Evolutionary conservation across 2,329 filamentous ascomycete genomes (phyloP).

Genomic region (Berkeleyomyces rouxiae): DNA sequence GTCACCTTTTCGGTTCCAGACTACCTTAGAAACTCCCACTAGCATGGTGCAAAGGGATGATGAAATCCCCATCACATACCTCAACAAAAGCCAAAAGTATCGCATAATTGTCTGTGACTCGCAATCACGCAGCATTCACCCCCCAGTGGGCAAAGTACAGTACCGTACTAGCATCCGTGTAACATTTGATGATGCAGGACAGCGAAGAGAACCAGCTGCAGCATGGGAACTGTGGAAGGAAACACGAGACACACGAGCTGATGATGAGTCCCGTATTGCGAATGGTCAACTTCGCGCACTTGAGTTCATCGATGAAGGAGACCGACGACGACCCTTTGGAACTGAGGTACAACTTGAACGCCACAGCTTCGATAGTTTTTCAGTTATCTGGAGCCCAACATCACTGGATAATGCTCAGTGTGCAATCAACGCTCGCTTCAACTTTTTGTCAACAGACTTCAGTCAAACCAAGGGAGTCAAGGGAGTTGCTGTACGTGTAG

Average conservation of each 20-base stretch:
- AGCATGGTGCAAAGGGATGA: constrained; percentile 85
- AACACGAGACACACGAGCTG: constrained; percentile 55
- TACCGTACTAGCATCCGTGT: constrained; percentile 90
- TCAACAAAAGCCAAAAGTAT: constrained; percentile 96
- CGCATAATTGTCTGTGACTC: constrained; percentile 73
- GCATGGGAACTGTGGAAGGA: constrained; percentile 94
- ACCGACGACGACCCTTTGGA: constrained; percentile 35
- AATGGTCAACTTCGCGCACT: constrained; percentile 87
- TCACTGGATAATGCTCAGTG: constrained; percentile 55
- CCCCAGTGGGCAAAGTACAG: constrained; percentile 41
- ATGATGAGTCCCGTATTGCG: constrained; percentile 80
- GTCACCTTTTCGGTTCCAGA: constrained; percentile 60
- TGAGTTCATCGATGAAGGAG: constrained; percentile 68
- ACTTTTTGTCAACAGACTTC: constrained; percentile 96
- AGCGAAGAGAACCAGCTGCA: constrained; percentile 62
- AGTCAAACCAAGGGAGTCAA: constrained; percentile 98
- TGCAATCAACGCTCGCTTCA: constrained; percentile 82
- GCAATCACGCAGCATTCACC: constrained; percentile 28
- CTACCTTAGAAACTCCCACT: constrained; percentile 80
- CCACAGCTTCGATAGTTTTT: constrained; percentile 86
- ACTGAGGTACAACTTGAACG: constrained; percentile 54
- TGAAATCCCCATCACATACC: constrained; percentile 91
- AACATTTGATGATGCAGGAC: constrained; percentile 92
- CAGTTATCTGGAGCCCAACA: constrained; percentile 70
- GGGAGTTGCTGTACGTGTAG: constrained; percentile 84